Evolutionary conservation across 495 filamentous ascomycete genomes (phyloP), one percentile per base, ranked within the genome.

Genomic region (Penicillium turbatum): DNA sequence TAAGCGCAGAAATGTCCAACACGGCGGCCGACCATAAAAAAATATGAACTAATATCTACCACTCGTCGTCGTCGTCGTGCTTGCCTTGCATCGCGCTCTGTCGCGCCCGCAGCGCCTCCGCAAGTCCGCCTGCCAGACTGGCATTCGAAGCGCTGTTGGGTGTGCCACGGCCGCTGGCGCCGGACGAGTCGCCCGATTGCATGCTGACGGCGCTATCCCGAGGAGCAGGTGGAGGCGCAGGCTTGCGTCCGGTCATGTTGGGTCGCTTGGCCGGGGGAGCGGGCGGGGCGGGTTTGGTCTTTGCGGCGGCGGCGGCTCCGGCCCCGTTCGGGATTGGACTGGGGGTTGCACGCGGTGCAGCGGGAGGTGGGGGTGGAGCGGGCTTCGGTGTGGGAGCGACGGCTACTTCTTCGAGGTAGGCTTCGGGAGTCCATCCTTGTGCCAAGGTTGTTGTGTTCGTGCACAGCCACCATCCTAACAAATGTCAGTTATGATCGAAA

Each of bases 391-490:
- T 60, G 13, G 68, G 67, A 58, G 87, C 82, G 4, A 61, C 49
- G 3, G n/a, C 63, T 54, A 69, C 59, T 72, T 96, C 90, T 66
- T 96, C 85, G 6, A 98, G 84, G 61, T 97, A 98, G 30, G 92
- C 87, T 19, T 92, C 88, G 0, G 93, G 93, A 0, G 91, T 84
- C 93, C 93, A 98, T 36, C 90, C 95, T 72, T 95, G 86, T 16
- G 79, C 79, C 6, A 72, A 74, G 2, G 75, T 70, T 53, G 82
- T 74, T 43, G 68, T 68, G 60, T 81, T 85, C 71, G 89, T 91
- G 48, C 85, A 92, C 35, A 96, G 77, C 91, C 92, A 97, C 95
- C 95, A 97, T 39, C 92, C 92, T 96, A 42, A 8, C 38, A 62
- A 45, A 17, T 10, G 53, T 74, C 61, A 74, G 62, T 55, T 19